Conservation (phyloP, 2,329 filamentous ascomycete species). For the Sporothrix euskadiensis region DNA sequence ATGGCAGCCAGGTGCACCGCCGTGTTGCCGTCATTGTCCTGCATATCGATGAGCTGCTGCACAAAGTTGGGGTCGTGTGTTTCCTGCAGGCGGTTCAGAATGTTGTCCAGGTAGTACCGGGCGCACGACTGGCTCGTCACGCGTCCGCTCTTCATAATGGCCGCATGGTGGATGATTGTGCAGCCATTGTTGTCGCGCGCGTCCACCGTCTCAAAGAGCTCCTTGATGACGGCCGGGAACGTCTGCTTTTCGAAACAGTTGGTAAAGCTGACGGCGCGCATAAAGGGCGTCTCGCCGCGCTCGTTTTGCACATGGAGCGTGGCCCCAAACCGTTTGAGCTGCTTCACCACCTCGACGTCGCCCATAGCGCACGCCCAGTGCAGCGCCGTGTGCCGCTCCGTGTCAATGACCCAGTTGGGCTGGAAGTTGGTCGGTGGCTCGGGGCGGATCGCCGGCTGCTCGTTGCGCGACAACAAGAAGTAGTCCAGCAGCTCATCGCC, state of each 20-base stretch:
- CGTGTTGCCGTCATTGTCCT: slow-evolving; percentile 87
- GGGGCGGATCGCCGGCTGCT: slow-evolving; percentile 70
- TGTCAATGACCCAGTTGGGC: slow-evolving; percentile 89
- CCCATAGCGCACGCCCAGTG: slow-evolving; percentile 99
- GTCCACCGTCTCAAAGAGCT: slow-evolving; percentile 79
- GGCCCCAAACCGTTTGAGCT: slow-evolving; percentile 79
- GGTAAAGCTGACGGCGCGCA: slow-evolving; percentile 92
- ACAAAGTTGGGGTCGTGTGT: slow-evolving; percentile 74
- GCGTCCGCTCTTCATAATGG: slow-evolving; percentile 80
- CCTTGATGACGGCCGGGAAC: slow-evolving; percentile 79
- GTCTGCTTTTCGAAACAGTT: slow-evolving; percentile 95
- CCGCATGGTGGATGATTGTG: slow-evolving; percentile 93
- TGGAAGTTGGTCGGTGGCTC: slow-evolving; percentile 84
- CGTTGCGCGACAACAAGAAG: slow-evolving; percentile 83
- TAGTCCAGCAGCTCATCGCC: slow-evolving; percentile 94
- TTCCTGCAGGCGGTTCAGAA: slow-evolving; percentile 83
- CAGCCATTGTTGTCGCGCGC: slow-evolving; percentile 76
- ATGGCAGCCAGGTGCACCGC: slow-evolving; percentile 74
- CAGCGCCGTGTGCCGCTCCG: slow-evolving; percentile 86
- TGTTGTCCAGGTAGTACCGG: slow-evolving; percentile 88
- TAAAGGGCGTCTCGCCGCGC: slow-evolving; percentile 84
- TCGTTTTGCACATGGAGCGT: slow-evolving; percentile 69
- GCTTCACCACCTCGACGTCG: slow-evolving; percentile 85
- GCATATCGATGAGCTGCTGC: slow-evolving; percentile 74
- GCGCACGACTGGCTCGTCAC: slow-evolving; percentile 83